These are phyloP conservation scores for Stephanodiscus triporus DNA, from an alignment of 108 stramenopile species.

Conservation along the genomic window DNA sequence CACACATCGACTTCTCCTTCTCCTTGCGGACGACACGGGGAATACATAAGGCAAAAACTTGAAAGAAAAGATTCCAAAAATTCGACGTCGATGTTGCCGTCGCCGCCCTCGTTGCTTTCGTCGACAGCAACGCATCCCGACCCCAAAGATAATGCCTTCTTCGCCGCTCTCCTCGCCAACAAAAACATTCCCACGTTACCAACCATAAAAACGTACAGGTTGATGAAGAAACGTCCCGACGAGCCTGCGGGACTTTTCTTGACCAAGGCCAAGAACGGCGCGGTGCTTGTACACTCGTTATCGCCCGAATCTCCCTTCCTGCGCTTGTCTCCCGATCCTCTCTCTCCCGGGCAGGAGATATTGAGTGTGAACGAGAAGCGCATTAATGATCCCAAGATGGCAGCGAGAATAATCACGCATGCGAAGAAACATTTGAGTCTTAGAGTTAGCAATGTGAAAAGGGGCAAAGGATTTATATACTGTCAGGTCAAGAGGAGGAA, in stretches of 20 bases:
- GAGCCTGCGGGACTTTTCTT: slow-evolving; percentile 37
- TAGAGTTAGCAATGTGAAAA: slow-evolving; percentile 21
- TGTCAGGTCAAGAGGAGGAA: slow-evolving; percentile 37
- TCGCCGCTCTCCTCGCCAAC: neutral
- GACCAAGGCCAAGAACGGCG: slow-evolving; percentile 39
- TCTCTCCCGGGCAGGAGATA: slow-evolving; percentile 37
- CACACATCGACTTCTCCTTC: neutral
- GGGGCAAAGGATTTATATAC: slow-evolving; percentile 35
- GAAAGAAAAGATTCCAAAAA: neutral
- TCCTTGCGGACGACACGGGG: neutral
- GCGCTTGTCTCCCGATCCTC: neutral
- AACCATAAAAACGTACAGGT: slow-evolving; percentile 29
- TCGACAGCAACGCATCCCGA: neutral
- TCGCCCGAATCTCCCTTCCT: slow-evolving; percentile 32
- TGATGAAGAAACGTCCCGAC: slow-evolving; percentile 17
- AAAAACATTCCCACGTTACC: slow-evolving; percentile 33
- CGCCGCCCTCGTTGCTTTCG: neutral
- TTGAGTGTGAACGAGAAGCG: slow-evolving; percentile 47
- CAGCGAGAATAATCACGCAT: slow-evolving; percentile 34
- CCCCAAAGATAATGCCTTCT: neutral
- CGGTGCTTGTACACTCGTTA: slow-evolving; percentile 34
- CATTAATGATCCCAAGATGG: slow-evolving; percentile 47
- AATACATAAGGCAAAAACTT: neutral
- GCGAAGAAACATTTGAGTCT: slow-evolving; percentile 22
- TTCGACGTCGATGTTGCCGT: neutral